Percentiles rank a stretch among this genome's conserved stretches.
These are phyloP conservation scores for Mycena vulgaris DNA, from an alignment of 768 basidiomycete genomes.

Conservation along the genomic window DNA sequence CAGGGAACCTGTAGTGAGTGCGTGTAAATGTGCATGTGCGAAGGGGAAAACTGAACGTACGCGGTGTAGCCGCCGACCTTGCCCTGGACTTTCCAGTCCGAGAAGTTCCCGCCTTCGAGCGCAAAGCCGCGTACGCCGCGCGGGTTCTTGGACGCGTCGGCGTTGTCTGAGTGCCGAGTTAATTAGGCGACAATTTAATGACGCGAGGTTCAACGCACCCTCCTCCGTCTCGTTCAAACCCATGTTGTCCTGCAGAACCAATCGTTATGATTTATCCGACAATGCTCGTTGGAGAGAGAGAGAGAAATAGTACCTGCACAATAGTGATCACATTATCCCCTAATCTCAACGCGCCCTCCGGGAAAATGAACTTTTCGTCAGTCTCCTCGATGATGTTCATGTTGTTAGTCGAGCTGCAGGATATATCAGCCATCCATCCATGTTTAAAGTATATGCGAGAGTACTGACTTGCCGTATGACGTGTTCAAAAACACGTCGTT, in stretches of 20 bases:
- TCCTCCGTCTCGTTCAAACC: slow-evolving; percentile 76
- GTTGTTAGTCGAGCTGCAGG: slow-evolving; percentile 78
- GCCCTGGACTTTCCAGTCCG: slow-evolving; percentile 81
- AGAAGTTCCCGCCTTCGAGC: slow-evolving; percentile 74
- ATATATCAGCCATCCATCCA: neutral
- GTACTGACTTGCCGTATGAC: slow-evolving; percentile 78
- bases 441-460: too few species aligned
- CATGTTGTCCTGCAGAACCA: slow-evolving; percentile 76
- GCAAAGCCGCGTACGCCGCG: slow-evolving; percentile 85
- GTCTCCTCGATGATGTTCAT: slow-evolving; percentile 73
- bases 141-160: slow-evolving; percentile 77
- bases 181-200: neutral
- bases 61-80: slow-evolving; percentile 78
- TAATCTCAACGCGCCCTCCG: slow-evolving; percentile 64
- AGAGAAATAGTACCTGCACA: slow-evolving; percentile 66
- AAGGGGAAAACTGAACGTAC: slow-evolving; percentile 52
- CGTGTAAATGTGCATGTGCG: neutral
- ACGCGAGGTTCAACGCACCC: slow-evolving; percentile 50
- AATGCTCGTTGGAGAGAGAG: too few species aligned
- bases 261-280: too few species aligned
- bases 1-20: slow-evolving; percentile 69
- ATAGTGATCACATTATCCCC: slow-evolving; percentile 86
- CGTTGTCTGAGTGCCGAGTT: slow-evolving; percentile 46
- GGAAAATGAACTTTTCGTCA: slow-evolving; percentile 77
- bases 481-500: slow-evolving; percentile 82